Conservation (phyloP, 106 monocot species). For the Ottelia alismoides region DNA sequence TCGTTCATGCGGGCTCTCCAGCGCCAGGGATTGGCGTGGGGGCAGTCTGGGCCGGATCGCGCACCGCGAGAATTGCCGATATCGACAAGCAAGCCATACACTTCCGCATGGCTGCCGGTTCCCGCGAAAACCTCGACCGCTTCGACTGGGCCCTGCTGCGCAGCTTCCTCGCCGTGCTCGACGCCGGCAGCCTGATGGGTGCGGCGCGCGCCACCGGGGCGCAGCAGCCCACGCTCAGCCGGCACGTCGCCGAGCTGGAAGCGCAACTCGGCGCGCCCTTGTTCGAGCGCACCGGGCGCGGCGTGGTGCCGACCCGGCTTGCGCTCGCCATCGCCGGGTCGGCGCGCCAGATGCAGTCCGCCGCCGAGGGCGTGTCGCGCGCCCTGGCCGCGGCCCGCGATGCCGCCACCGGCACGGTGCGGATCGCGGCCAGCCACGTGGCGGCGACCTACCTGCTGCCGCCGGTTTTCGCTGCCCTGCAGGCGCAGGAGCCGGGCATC, state of each 20-base stretch:
- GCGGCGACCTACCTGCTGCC: neutral
- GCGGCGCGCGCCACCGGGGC: too few species aligned
- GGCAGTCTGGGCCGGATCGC: neutral
- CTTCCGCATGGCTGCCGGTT: neutral
- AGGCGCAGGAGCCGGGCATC: neutral
- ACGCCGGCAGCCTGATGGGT: neutral
- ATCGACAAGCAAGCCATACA: neutral
- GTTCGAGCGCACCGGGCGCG: too few species aligned
- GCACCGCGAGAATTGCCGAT: neutral
- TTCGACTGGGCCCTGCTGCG: neutral
- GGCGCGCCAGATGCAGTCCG: neutral
- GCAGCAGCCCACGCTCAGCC: neutral
- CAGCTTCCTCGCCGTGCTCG: neutral
- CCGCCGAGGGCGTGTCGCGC: neutral
- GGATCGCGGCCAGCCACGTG: neutral
- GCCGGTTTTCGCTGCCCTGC: neutral
- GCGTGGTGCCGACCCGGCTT: too few species aligned
- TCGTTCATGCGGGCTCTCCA: neutral
- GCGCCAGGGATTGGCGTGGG: neutral
- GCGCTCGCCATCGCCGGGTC: neutral
- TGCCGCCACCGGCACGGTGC: neutral
- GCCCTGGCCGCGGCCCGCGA: too few species aligned
- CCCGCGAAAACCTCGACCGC: too few species aligned
- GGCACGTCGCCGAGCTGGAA: neutral
- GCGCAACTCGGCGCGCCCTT: neutral